Evolutionary conservation across 1,284 basidiomycete genomes (phyloP).

Genomic region (Papiliotrema flavescens): DNA sequence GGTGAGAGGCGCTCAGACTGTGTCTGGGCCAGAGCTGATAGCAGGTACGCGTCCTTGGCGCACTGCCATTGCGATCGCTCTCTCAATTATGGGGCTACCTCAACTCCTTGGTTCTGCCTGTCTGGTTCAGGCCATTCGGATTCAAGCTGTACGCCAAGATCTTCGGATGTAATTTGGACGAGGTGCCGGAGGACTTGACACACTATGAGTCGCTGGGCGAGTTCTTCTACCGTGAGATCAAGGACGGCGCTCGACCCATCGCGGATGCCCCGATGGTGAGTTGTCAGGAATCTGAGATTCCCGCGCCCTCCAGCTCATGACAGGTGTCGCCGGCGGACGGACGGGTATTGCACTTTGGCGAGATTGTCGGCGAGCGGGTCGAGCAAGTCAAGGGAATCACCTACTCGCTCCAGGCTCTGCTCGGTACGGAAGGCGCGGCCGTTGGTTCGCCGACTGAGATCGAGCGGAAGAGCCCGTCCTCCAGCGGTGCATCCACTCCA

Average conservation of each 20-base stretch:
- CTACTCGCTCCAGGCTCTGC: conserved; percentile 88
- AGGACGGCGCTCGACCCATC: conserved; percentile 75
- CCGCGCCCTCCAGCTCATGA: not conserved
- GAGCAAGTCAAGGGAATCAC: conserved; percentile 98
- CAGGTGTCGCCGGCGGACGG: conserved; percentile 93
- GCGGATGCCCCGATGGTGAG: conserved; percentile 71
- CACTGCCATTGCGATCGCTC: conserved; percentile 87
- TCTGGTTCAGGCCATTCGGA: conserved; percentile 89
- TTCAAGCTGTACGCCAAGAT: conserved; percentile 78
- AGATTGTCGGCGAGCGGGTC: conserved; percentile 72
- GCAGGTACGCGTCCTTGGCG: conserved; percentile 92
- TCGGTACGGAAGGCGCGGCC: conserved; percentile 57
- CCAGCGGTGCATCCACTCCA: conserved; percentile 47
- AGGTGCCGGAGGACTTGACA: conserved; percentile 78
- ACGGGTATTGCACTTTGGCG: conserved; percentile 85
- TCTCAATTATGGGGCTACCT: conserved; percentile 95
- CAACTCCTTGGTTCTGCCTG: conserved; percentile 85
- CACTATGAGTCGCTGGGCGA: conserved; percentile 80
- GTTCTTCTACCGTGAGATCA: conserved; percentile 91
- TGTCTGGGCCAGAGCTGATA: not conserved
- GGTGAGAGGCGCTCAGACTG: conserved; percentile 53
- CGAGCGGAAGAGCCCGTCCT: conserved; percentile 9
- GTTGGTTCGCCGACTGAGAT: conserved; percentile 25
- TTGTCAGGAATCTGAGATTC: too few relatives aligned
- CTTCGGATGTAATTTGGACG: conserved; percentile 92